Evolutionary conservation across 2,329 filamentous ascomycete species (phyloP), one percentile per base, ranked within the genome.

Genomic region (Pseudogymnoascus sp.): DNA sequence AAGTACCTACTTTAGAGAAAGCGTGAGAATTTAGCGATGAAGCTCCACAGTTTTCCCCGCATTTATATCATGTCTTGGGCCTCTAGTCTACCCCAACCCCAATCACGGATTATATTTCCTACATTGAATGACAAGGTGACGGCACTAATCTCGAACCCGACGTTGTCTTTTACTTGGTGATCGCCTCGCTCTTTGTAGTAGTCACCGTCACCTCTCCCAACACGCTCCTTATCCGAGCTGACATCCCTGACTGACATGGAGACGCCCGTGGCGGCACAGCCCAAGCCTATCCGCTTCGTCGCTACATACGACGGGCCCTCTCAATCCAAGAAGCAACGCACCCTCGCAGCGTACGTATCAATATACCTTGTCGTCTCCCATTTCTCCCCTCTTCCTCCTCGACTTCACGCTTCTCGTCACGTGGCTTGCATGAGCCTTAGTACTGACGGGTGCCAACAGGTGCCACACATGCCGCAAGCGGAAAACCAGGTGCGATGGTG

Each of bases 401-500:
- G 22, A 14, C 26, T 46, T 26, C 41, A 5, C 41, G 26, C 6
- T 22, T n/a, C 22, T 14, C 6, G 41, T 26, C 41, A 26, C 37
- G n/a, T 40, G 37, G n/a, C 22, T 26, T 46, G 41, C 11, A 26
- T 8, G 11, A 11, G 22, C 22, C 41, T 26, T 10, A 24, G 35
- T 24, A 11, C 41, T 46, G 12, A 46, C 6, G 22, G 11, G 22
- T 46, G 14, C 5, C 41, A 46, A 3, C 69, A 89, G 86, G 65
- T 90, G 87, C 75, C 78, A 86, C 71, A 90, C 88, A 46, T 91
- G 89, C 76, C 86, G 89, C 70, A 89, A 86, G 73, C 84, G 89
- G 70, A 91, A 91, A 76, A 91, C 88, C 60, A 81, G 88, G 72
- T 91, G 89, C 74, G 88, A 87, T 56, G 89, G 89, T 65, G 88